Evolutionary conservation across 2,329 filamentous ascomycete genomes (phyloP).

Genomic region (Parasarocladium wereldwijsianum): DNA sequence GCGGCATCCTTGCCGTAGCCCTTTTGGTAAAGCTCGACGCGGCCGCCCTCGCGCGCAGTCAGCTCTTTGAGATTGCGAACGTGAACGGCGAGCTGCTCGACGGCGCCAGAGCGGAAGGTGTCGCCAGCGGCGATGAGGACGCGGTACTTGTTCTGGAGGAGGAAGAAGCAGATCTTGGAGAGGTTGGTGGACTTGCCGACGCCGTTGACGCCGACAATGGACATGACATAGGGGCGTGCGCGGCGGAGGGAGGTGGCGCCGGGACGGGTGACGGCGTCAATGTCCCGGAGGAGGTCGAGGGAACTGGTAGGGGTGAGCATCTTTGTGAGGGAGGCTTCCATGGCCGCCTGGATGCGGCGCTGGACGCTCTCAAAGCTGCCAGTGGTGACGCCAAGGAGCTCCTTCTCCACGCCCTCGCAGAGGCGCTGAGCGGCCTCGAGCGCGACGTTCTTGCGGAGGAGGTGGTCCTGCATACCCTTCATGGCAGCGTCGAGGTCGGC

Average conservation of each 20-base stretch:
- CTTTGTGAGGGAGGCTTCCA: slow-evolving; percentile 84
- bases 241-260: slow-evolving; percentile 46
- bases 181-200: slow-evolving; percentile 97
- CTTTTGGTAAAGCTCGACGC: slow-evolving; percentile 88
- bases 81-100: slow-evolving; percentile 92
- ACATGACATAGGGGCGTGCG: slow-evolving; percentile 84
- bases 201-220: slow-evolving; percentile 94
- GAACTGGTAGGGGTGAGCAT: slow-evolving; percentile 94
- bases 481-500: slow-evolving; percentile 83
- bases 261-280: slow-evolving; percentile 61
- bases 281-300: slow-evolving; percentile 85
- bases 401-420: slow-evolving; percentile 81
- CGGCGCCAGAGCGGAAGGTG: slow-evolving; percentile 92
- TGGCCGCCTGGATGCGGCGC: slow-evolving; percentile 66
- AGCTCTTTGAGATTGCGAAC: slow-evolving; percentile 88
- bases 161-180: slow-evolving; percentile 95
- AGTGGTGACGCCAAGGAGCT: slow-evolving; percentile 82
- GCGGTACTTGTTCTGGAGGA: slow-evolving; percentile 92
- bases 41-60: slow-evolving; percentile 65
- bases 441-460: slow-evolving; percentile 91
- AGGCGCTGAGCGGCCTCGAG: slow-evolving; percentile 84
- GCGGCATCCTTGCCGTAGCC: slow-evolving; percentile 97
- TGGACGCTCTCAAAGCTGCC: slow-evolving; percentile 84
- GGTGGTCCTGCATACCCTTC: slow-evolving; percentile 90
- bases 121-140: slow-evolving; percentile 90